These are phyloP conservation scores for Skeletonema marinoi DNA, from an alignment of 108 stramenopile species.

Conservation along the genomic window DNA sequence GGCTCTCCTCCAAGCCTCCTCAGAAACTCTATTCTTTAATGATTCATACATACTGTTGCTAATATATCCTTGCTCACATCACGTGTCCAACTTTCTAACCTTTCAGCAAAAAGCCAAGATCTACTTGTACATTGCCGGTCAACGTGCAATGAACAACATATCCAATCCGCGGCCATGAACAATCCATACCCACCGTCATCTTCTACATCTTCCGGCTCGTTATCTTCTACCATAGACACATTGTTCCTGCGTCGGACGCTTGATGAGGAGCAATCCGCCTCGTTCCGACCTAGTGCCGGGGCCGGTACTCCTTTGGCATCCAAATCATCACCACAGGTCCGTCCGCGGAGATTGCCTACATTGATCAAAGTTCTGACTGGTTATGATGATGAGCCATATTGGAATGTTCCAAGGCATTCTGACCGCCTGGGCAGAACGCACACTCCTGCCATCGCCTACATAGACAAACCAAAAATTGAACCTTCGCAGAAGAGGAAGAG, in stretches of 20 bases:
- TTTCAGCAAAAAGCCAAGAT: not conserved
- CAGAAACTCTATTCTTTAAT: not conserved
- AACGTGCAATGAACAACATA: not conserved
- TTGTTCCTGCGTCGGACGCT: not conserved
- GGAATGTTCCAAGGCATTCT: conserved; percentile 7
- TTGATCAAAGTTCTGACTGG: conserved; percentile 52
- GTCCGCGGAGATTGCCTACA: conserved; percentile 41
- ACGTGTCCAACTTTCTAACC: not conserved
- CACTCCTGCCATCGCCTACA: conserved; percentile 27
- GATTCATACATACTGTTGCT: not conserved
- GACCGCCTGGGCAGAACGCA: not conserved
- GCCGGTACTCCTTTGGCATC: not conserved
- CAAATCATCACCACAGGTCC: conserved; percentile 7
- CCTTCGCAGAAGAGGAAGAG: conserved; percentile 5
- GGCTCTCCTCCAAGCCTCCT: not conserved
- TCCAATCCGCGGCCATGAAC: not conserved
- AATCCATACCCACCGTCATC: not conserved
- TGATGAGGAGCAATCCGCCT: not conserved
- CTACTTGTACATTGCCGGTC: not conserved
- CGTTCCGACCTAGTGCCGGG: not conserved
- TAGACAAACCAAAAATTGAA: conserved; percentile 18
- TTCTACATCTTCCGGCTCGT: not conserved
- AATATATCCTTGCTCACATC: not conserved
- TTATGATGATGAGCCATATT: conserved; percentile 34
- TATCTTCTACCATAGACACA: not conserved